Evolutionary conservation across 2,329 filamentous ascomycete species (phyloP), one percentile per base, ranked within the genome.

Genomic region (Dryadomyces sulphureus): DNA sequence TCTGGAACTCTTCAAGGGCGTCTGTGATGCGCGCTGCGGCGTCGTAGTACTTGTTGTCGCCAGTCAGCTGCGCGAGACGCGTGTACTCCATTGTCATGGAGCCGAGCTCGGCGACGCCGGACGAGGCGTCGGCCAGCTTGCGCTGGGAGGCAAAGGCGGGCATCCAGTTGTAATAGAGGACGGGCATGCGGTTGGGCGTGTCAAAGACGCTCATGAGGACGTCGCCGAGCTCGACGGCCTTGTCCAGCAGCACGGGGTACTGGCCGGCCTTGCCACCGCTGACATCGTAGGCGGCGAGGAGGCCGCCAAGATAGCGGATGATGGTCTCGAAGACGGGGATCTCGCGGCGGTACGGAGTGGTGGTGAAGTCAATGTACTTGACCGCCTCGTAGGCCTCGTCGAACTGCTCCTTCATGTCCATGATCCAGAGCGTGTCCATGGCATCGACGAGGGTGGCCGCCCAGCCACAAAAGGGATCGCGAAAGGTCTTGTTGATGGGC

Each of bases 261-360:
- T 65, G 56, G 34, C 70, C 68, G 7, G 62, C 55, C 34, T 63
- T 55, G 7, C 74, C 77, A 17, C 75, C 82, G 45, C 84, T 89
- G 47, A 95, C 71, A 63, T 96, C 90, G 59, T 90, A 95, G 7
- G 89, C 89, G 35, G 79, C 79, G 38, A 95, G 58, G 38, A 96
- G 66, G 1, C 90, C 90, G 27, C 90, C 90, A 5, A 96, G 70
- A 56, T 95, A 94, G 44, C 90, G 78, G 57, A 96, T 95, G 11
- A 81, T 85, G 1, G 88, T 93, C 63, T 95, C 89, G 55, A 95
- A 95, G 7, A 94, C 72, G n/a, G 87, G 88, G 40, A 95, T 92
- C 41, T 84, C 75, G 34, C 63, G 59, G 42, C 79, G 69, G 14
- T 62, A 58, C 3, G 68, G 62, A 24, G 77, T 81, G 11, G 75